A percentile compares a stretch with the other conserved stretches of the same genome.
Evolutionary conservation across 1,284 basidiomycete species (phyloP).

Genomic region (Mycosarcoma maydis): DNA sequence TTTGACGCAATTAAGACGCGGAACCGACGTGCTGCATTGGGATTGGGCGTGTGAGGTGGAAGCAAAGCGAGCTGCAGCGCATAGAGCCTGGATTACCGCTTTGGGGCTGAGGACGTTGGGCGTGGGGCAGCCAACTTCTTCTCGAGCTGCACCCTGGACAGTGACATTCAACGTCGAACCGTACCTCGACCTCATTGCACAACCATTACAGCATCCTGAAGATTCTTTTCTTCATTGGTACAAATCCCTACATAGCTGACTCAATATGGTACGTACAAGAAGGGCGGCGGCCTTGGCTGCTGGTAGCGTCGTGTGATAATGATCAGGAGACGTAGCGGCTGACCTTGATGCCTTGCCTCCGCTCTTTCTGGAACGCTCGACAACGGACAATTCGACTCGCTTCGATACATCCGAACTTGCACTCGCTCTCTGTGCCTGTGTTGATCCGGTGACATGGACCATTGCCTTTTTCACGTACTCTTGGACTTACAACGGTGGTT

Average conservation of each 20-base stretch:
- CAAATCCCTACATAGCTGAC: not conserved
- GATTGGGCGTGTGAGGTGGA: slow-evolving; percentile 24
- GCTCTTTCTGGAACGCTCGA: too few relatives aligned
- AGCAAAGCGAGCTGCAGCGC: slow-evolving; percentile 8
- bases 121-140: slow-evolving; percentile 19
- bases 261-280: slow-evolving; percentile 21
- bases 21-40: slow-evolving; percentile 28
- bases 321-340: not conserved
- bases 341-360: too few relatives aligned
- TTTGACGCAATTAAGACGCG: not conserved
- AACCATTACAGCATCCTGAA: too few relatives aligned
- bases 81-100: not conserved
- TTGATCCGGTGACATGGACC: too few relatives aligned
- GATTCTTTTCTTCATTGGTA: not conserved
- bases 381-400: too few relatives aligned
- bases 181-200: too few relatives aligned
- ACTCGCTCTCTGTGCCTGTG: too few relatives aligned
- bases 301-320: slow-evolving; percentile 8
- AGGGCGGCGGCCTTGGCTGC: not conserved
- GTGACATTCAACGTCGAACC: too few relatives aligned
- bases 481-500: not conserved
- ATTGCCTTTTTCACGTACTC: too few relatives aligned
- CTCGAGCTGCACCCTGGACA: slow-evolving; percentile 1
- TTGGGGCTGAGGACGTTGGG: slow-evolving; percentile 1
- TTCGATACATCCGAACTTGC: too few relatives aligned